Conservation (phyloP, 176 grass and related monocot species). For the Sorghum bicolor region Sorghum_bicolor_NCBIv3 NC_012875.2:48329001-48329500, state of each 20-base stretch:
- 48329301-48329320: not conserved
- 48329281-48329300: not conserved
- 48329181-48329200: too few species aligned
- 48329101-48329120: not conserved
- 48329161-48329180: too few species aligned
- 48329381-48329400: not conserved
- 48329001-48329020: not conserved
- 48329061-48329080: too few species aligned
- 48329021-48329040: not conserved
- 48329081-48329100: too few species aligned
- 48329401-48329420: not conserved
- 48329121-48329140: too few species aligned
- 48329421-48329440: not conserved
- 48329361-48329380: not conserved
- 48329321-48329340: constrained; percentile 2
- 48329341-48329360: not conserved
- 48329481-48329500: not conserved
- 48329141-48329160: too few species aligned
- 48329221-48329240: too few species aligned
- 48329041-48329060: not conserved
- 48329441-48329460: too few species aligned
- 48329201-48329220: too few species aligned
- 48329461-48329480: not conserved
- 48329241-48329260: not conserved
- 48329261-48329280: too few species aligned